Evolutionary conservation across 805 yeast species (phyloP).

Genomic region (Monosporozyma aquatica): DNA sequence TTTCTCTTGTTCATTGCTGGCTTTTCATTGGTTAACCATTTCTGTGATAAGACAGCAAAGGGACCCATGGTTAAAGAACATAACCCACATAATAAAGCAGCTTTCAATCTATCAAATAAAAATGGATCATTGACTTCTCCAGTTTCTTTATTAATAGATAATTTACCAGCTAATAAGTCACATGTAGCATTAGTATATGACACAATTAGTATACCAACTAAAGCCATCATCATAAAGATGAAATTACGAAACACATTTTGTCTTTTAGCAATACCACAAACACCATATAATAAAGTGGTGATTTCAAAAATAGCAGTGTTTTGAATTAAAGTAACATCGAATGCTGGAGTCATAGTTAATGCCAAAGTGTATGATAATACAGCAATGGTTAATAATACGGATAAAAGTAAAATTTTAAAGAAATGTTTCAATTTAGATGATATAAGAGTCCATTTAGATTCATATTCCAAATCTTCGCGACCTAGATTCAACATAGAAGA

Average conservation of each 20-base stretch:
- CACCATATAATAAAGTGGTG: conserved; percentile 25
- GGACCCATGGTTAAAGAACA: conserved; percentile 28
- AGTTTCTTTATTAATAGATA: conserved; percentile 26
- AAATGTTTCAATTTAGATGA: conserved; percentile 3
- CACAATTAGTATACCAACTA: conserved; percentile 23
- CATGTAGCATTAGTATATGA: conserved; percentile 29
- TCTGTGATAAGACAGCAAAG: conserved; percentile 24
- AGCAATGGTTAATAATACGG: conserved; percentile 15
- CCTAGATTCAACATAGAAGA: neutral
- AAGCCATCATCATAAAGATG: conserved; percentile 22
- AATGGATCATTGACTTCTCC: conserved; percentile 31
- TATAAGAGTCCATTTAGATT: neutral
- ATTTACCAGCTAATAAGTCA: conserved; percentile 27
- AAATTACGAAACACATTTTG: conserved; percentile 22
- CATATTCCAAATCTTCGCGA: neutral
- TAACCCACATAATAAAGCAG: conserved; percentile 27
- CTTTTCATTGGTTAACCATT: conserved; percentile 18
- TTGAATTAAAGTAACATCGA: conserved; percentile 27
- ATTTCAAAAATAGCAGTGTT: conserved; percentile 29
- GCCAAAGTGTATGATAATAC: conserved; percentile 19
- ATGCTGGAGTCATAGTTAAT: conserved; percentile 24
- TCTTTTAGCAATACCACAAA: conserved; percentile 22
- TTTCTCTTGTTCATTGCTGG: conserved; percentile 5
- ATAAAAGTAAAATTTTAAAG: conserved; percentile 13
- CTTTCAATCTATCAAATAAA: conserved; percentile 29